Evolutionary conservation across 2,329 filamentous ascomycete genomes (phyloP).

Genomic region (Ceratocystis huliohia): DNA sequence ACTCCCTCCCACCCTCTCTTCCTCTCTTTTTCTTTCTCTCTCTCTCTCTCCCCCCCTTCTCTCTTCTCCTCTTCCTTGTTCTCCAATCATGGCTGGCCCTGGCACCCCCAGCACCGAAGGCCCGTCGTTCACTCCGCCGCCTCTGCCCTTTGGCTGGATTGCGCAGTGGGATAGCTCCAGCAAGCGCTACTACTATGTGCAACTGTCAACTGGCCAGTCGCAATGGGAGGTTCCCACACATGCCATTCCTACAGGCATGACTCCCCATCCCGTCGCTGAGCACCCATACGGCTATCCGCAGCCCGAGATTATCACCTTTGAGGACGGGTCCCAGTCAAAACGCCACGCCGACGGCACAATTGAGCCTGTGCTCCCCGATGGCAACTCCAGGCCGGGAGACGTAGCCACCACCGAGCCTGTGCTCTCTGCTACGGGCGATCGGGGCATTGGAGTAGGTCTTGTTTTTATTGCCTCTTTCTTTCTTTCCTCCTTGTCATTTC

Average conservation of each 20-base stretch:
- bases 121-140: conserved; percentile 47
- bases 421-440: conserved; percentile 43
- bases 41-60: background rate
- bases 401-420: too few species aligned
- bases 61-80: background rate
- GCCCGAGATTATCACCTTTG: conserved; percentile 46
- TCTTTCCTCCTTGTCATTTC: conserved; percentile 23
- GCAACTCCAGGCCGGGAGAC: conserved; percentile 34
- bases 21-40: background rate
- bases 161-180: conserved; percentile 54
- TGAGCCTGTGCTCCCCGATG: conserved; percentile 43
- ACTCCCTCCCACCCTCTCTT: background rate
- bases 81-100: conserved; percentile 41
- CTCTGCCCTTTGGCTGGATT: conserved; percentile 53
- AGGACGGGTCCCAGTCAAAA: conserved; percentile 49
- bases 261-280: conserved; percentile 41
- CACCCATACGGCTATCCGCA: conserved; percentile 46
- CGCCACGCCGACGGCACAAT: conserved; percentile 48
- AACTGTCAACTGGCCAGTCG: conserved; percentile 57
- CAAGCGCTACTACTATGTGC: conserved; percentile 59
- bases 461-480: conserved; percentile 10
- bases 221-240: conserved; percentile 63
- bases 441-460: conserved; percentile 51
- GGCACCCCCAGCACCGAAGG: conserved; percentile 46
- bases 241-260: conserved; percentile 48